phyloP scores from a whole-genome alignment of 2,329 filamentous ascomycete genomes.

The Calycina marina region DNA sequence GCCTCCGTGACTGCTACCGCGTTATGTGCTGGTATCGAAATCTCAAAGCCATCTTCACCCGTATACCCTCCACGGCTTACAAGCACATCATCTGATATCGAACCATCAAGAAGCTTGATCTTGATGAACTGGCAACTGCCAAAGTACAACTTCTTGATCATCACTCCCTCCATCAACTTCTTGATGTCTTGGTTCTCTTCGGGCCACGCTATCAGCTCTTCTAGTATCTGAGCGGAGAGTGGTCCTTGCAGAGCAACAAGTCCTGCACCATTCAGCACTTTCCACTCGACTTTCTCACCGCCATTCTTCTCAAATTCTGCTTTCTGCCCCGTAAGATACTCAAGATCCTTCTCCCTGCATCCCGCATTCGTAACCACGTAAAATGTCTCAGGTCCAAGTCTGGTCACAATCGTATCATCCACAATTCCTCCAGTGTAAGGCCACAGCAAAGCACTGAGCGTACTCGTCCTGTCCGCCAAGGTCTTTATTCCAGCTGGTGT shows the following conservation, averaged over 20 bases:
- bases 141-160: slow-evolving; percentile 50
- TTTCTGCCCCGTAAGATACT: slow-evolving; percentile 60
- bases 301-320: slow-evolving; percentile 39
- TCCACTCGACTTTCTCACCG: slow-evolving; percentile 48
- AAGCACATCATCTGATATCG: slow-evolving; percentile 39
- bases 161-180: slow-evolving; percentile 40
- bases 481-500: slow-evolving; percentile 61
- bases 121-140: slow-evolving; percentile 56
- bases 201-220: slow-evolving; percentile 40
- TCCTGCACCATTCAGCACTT: slow-evolving; percentile 56
- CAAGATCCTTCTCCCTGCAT: slow-evolving; percentile 76
- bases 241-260: slow-evolving; percentile 87
- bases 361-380: slow-evolving; percentile 95
- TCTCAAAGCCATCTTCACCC: slow-evolving; percentile 95
- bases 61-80: slow-evolving; percentile 90
- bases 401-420: slow-evolving; percentile 84
- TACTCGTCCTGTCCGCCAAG: slow-evolving; percentile 55
- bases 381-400: slow-evolving; percentile 58
- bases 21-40: slow-evolving; percentile 61
- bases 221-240: slow-evolving; percentile 53
- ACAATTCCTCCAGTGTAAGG: slow-evolving; percentile 76
- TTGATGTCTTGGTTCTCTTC: slow-evolving; percentile 29
- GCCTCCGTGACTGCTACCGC: slow-evolving; percentile 52
- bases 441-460: slow-evolving; percentile 72
- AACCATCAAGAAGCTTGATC: slow-evolving; percentile 43